Percentiles rank a stretch among this genome's conserved stretches.
Conservation (phyloP, 768 basidiomycete genomes). For the Rhizopogon vulgaris region DNA sequence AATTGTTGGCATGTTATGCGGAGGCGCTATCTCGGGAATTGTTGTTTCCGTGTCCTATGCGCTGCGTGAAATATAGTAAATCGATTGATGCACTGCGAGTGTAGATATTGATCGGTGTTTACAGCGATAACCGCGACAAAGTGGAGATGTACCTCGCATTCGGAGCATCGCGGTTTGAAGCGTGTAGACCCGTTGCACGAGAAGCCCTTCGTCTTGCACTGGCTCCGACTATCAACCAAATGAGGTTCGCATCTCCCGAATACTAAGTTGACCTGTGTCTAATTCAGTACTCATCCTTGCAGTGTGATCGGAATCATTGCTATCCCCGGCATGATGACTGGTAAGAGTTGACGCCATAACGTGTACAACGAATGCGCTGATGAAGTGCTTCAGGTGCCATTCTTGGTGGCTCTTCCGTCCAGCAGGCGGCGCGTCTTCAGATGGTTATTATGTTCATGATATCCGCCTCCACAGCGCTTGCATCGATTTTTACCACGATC, state of each 20-base stretch:
- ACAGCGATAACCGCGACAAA: constrained; percentile 78
- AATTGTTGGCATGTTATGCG: constrained; percentile 82
- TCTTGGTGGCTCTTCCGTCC: constrained; percentile 76
- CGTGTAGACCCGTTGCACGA: constrained; percentile 70
- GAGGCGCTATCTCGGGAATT: constrained; percentile 70
- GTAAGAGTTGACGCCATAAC: neutral
- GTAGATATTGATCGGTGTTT: neutral
- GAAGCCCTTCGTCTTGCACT: constrained; percentile 78
- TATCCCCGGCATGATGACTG: constrained; percentile 49
- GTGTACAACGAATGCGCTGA: neutral
- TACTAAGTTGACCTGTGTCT: neutral
- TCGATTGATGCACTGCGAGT: constrained; percentile 3
- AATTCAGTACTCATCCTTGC: neutral
- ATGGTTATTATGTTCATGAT: constrained; percentile 97
- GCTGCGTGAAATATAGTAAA: constrained; percentile 72
- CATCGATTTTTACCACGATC: constrained; percentile 58
- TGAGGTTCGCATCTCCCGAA: constrained; percentile 48
- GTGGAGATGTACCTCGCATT: constrained; percentile 83
- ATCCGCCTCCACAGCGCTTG: constrained; percentile 66
- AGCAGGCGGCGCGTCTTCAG: constrained; percentile 81
- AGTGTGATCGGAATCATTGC: constrained; percentile 73
- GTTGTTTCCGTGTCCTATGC: constrained; percentile 65
- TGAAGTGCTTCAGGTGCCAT: constrained; percentile 85
- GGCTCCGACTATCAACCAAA: constrained; percentile 77
- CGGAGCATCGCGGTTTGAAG: constrained; percentile 79